Evolutionary conservation across 306 rosid genomes (phyloP), one percentile per base, ranked within the genome.

Genomic region (Trichosanthes cucumerina): DNA sequence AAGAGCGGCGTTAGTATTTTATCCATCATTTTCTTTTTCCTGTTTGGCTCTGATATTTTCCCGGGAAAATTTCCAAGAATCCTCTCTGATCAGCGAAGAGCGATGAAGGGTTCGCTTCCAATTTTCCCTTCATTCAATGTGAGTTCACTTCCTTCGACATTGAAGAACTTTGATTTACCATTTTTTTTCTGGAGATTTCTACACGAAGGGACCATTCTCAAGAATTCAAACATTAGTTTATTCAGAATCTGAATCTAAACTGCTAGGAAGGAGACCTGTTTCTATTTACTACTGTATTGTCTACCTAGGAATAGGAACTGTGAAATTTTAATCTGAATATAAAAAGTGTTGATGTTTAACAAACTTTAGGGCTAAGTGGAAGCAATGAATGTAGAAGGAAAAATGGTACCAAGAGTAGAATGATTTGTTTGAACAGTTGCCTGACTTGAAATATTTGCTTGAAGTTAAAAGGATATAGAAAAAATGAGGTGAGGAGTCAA

Each of bases 91-190:
- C 21, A 16, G 23, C 54, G 49, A 41, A 21, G 38, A 71, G 39
- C 39, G 21, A 26, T 44, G 57, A 16, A 71, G 54, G 76, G 57
- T 44, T 23, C n/a, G 6, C 6, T 24, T 46, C 39, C 34, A 6
- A 3, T 26, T 46, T 72, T 1, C 41, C 8, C 15, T 10, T 74
- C 34, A 4, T 47, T 49, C 78, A 74, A 31, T 6, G 60, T 74
- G 53, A 44, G 76, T 70, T 70, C 38, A 70, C 38, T 70, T 19
- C 39, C 36, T 21, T 70, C 76, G 39, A 68, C 75, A 68, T 68
- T 39, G 75, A 65, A 8, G n/a, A n/a, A 69, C 57, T 70, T 24
- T 21, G 76, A 70, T 70, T 24, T 44, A 23, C 57, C 11, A 70
- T 11, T 11, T 6, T 44, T 44, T 70, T 70, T 44, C 28, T 21